Base-by-base conservation (phyloP, 2,329 filamentous ascomycete genomes). In the Chaetomiaceae sp. region DNA sequence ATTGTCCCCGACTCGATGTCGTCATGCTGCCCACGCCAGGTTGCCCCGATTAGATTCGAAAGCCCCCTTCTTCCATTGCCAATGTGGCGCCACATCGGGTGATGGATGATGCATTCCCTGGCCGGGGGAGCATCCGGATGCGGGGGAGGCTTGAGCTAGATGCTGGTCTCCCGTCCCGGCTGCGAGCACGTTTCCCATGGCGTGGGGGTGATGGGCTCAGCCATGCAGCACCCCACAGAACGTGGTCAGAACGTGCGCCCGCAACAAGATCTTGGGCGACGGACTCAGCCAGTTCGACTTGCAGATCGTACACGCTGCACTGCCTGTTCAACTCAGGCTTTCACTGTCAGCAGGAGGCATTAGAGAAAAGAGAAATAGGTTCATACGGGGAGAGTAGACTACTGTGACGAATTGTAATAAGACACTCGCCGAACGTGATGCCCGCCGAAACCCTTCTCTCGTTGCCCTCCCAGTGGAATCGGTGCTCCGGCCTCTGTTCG, bases 281-380 rank as follows among this genome's bases (percentile, higher is more conserved):
- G 38, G 39, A 6, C 17, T 29, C 27, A 11, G 14, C 37, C 29
- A 23, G 20, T 52, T n/a, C 36, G 12, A 23, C 6, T 8, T 36
- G 9, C n/a, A 47, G 15, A 20, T 12, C 15, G n/a, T 39, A 12
- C 22, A 20, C 46, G n/a, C n/a, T n/a, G n/a, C n/a, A 39, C 15
- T 22, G 39, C 34, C 46, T 50, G 51, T 54, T 54, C 51, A 50
- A 54, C 51, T 46, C 51, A 29, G 51, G 34, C 39, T 12, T 34
- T 22, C 9, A 9, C n/a, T 17, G 19, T 38, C 34, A 8, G 14
- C 7, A 34, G 19, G 27, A 27, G 43, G 40, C 34, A 31, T 29
- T 19, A 23, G 22, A n/a, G 27, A 15, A 7, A 53, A 44, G 37
- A 20, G 7, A 39, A n/a, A n/a, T 5, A 34, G 12, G 34, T 15